phyloP scores from a whole-genome alignment of 1,284 basidiomycete genomes.

The Pholiota adiposa region DNA sequence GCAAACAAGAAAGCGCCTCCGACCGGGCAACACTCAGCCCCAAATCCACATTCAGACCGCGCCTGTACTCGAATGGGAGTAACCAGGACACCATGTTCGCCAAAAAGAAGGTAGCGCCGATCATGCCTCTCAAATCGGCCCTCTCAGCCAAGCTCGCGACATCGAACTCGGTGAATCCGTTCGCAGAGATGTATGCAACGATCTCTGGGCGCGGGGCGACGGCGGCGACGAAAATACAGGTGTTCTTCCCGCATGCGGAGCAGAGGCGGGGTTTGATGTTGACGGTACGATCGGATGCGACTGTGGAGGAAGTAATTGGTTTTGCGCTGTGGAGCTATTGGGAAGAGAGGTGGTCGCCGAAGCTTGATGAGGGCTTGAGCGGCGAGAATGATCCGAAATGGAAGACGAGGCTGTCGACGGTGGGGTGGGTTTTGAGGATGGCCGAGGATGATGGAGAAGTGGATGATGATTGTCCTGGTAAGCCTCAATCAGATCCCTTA shows the following conservation, averaged over 20 bases:
- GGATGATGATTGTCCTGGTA: conserved; percentile 97
- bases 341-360: conserved; percentile 85
- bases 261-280: conserved; percentile 66
- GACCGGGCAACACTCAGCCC: conserved; percentile 8
- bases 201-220: conserved; percentile 76
- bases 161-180: conserved; percentile 73
- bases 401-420: conserved; percentile 64
- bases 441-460: conserved; percentile 98
- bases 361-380: conserved; percentile 66
- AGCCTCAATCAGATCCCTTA: conserved; percentile 26
- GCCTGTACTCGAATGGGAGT: conserved; percentile 15
- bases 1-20: conserved; percentile 8
- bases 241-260: conserved; percentile 89
- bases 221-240: conserved; percentile 67
- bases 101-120: conserved; percentile 50
- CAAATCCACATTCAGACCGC: conserved; percentile 7
- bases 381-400: conserved; percentile 67
- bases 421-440: conserved; percentile 93
- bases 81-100: conserved; percentile 43
- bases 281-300: conserved; percentile 85
- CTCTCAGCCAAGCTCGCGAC: conserved; percentile 70
- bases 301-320: conserved; percentile 95
- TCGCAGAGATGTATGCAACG: conserved; percentile 77
- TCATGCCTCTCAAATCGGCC: conserved; percentile 53
- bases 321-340: conserved; percentile 91